phyloP scores from a whole-genome alignment of 495 filamentous ascomycete genomes.

The Xylaria acuta region DNA sequence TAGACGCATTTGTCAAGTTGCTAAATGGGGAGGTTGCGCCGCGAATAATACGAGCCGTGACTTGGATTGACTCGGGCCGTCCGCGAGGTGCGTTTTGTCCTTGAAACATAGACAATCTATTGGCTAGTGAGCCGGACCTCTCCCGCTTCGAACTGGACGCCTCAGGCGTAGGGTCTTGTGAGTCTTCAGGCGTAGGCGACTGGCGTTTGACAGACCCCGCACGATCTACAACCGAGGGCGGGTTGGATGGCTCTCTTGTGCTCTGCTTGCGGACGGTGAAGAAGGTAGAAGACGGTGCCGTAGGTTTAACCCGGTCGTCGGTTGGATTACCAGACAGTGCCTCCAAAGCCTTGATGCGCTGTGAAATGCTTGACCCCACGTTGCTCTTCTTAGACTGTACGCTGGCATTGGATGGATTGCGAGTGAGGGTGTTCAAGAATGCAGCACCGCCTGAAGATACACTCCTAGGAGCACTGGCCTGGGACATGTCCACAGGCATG shows the following conservation, averaged over 20 bases:
- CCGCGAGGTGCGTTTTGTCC: constrained; percentile 47
- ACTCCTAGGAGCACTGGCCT: constrained; percentile 47
- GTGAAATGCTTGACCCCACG: constrained; percentile 85
- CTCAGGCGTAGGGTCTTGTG: constrained; percentile 54
- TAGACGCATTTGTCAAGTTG: constrained; percentile 50
- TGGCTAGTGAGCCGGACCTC: constrained; percentile 53
- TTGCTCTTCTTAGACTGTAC: constrained; percentile 75
- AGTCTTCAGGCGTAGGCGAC: constrained; percentile 48
- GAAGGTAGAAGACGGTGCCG: constrained; percentile 52
- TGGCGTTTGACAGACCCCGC: constrained; percentile 45
- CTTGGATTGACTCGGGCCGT: constrained; percentile 75
- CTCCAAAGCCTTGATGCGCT: constrained; percentile 86
- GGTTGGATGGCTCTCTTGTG: constrained; percentile 48
- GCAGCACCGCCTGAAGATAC: constrained; percentile 53
- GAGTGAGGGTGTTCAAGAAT: constrained; percentile 55
- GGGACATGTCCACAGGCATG: constrained; percentile 46
- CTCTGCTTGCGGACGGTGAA: constrained; percentile 59
- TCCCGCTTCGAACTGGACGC: constrained; percentile 33
- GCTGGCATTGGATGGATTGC: constrained; percentile 48
- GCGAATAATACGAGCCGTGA: constrained; percentile 78
- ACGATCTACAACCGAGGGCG: constrained; percentile 55
- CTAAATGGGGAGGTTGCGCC: constrained; percentile 57
- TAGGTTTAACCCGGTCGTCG: constrained; percentile 48
- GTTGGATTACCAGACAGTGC: constrained; percentile 61
- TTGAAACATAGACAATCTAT: constrained; percentile 55